Conservation (phyloP, 208 protist genomes). For the Wallacemonas collosoma region DNA sequence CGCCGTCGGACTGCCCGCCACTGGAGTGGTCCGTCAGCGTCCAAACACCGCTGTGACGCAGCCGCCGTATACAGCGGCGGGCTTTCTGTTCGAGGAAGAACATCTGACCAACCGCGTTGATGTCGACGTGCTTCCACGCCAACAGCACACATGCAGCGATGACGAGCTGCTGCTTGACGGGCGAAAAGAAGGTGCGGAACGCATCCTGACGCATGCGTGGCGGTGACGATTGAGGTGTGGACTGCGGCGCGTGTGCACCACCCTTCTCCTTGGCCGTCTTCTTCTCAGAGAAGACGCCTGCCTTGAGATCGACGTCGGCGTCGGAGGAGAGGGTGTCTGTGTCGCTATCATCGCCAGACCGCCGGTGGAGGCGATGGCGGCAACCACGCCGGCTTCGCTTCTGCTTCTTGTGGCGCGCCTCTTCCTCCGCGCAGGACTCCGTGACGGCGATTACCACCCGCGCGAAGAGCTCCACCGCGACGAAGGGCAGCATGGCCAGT, state of each 20-base stretch:
- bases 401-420: neutral
- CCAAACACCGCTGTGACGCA: neutral
- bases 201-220: neutral
- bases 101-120: conserved; percentile 21
- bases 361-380: neutral
- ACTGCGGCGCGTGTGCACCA: neutral
- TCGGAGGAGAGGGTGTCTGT: no score
- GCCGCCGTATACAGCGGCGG: neutral
- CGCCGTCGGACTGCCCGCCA: neutral
- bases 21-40: neutral
- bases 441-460: conserved; percentile 17
- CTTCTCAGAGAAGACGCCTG: no score
- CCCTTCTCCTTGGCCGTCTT: no score
- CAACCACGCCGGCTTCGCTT: neutral
- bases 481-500: conserved; percentile 27
- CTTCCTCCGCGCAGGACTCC: neutral
- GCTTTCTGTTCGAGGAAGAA: neutral
- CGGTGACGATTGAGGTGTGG: neutral
- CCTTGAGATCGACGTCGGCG: no score
- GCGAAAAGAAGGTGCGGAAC: conserved; percentile 9
- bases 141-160: conserved; percentile 37
- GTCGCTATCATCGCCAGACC: neutral
- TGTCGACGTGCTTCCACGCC: conserved; percentile 43
- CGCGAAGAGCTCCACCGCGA: conserved; percentile 34
- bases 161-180: conserved; percentile 23